Base-by-base conservation (phyloP, 495 filamentous ascomycete genomes). In the Penicillium riverlandense region DNA sequence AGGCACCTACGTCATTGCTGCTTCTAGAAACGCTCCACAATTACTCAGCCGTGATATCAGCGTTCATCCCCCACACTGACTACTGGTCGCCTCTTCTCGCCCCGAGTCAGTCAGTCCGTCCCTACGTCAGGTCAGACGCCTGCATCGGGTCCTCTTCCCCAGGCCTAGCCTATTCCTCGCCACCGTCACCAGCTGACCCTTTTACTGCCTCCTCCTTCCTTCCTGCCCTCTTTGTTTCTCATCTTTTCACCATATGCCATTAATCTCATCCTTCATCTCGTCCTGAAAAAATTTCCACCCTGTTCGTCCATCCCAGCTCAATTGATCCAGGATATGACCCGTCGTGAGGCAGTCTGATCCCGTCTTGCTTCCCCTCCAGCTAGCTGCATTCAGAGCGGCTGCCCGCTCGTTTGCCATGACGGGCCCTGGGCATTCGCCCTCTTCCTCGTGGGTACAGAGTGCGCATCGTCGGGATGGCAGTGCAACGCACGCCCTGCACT, bases 361-460 rank as follows among this genome's bases (percentile, higher is more conserved):
- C 33, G 14, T 31, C n/a, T 22, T 11, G 13, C n/a, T 37, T 7
- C n/a, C n/a, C 32, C 10, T 34, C 32, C 32, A 34, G 9, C 6
- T 10, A 34, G 32, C 32, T 34, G 32, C 41, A 42, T 41, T 34
- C 40, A 42, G 30, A 45, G 29, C 32, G 43, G 13, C 16, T 16
- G 29, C 16, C 41, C 46, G 40, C 33, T 56, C 55, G 57, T 58
- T 53, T 52, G 52, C 52, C 44, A 75, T 76, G 70, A 70, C 66
- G 45, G 63, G 68, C 43, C 57, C 70, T 50, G 63, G 67, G 49
- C 59, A 52, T 47, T 69, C 72, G 43, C 69, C 70, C 42, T 65
- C 63, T 28, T 72, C 67, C 10, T 67, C 72, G 31, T 75, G 70
- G 71, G 57, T 60, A 37, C 57, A 61, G 55, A 58, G 60, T 36